phyloP scores from a whole-genome alignment of 495 filamentous ascomycete genomes.

The Penicillium chermesinum region DNA sequence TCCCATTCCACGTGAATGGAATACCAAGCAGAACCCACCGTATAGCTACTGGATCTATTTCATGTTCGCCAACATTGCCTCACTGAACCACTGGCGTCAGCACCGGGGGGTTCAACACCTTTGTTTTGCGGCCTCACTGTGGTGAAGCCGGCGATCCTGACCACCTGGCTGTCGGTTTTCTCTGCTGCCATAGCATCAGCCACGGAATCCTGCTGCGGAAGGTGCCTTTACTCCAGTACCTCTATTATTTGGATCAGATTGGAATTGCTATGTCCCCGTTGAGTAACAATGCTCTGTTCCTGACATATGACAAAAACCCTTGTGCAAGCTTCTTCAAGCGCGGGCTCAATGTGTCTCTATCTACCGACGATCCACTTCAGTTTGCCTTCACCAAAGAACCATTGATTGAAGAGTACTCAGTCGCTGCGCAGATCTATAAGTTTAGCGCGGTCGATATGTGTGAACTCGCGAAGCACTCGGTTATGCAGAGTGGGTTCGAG shows the following conservation, averaged over 20 bases:
- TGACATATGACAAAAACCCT: constrained; percentile 95
- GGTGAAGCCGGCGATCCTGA: constrained; percentile 96
- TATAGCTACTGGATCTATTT: constrained; percentile 99
- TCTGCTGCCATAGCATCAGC: constrained; percentile 96
- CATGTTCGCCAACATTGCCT: constrained; percentile 88
- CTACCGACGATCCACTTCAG: constrained; percentile 94
- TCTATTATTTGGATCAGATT: constrained; percentile 97
- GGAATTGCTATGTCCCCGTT: constrained; percentile 98
- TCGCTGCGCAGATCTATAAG: constrained; percentile 98
- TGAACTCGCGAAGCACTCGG: constrained; percentile 92
- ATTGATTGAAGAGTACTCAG: constrained; percentile 95
- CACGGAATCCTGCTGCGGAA: constrained; percentile 91
- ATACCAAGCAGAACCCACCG: constrained; percentile 88
- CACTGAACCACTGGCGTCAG: constrained; percentile 87
- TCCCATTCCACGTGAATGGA: constrained; percentile 82
- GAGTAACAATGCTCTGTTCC: constrained; percentile 94
- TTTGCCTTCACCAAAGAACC: constrained; percentile 99
- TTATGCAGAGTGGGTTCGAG: constrained; percentile 92
- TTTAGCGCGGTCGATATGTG: constrained; percentile 98
- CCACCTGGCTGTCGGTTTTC: constrained; percentile 84
- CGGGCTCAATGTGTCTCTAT: constrained; percentile 90
- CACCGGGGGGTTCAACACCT: constrained; percentile 92
- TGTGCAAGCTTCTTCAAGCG: constrained; percentile 92
- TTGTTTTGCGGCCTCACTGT: constrained; percentile 88
- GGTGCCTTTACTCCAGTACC: constrained; percentile 89